Base-by-base conservation (phyloP, 2,329 filamentous ascomycete genomes). In the Cladosporium sp. region DNA sequence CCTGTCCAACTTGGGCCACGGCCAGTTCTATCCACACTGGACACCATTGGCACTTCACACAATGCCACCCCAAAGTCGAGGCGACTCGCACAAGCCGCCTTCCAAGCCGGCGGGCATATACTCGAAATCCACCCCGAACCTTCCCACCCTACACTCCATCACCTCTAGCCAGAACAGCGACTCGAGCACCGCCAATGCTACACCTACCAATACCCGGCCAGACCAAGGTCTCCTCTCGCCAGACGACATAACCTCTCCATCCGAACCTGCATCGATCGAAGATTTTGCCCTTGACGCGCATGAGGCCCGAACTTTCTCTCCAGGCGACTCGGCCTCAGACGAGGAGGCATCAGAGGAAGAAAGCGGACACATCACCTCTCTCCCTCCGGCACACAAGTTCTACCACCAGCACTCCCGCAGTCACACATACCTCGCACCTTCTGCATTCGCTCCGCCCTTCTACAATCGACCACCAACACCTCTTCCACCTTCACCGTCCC, bases 381-480 rank as follows among this genome's bases (percentile, higher is more conserved):
- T 50, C 0, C 48, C 48, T 38, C 35, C 35, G 10, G 35, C 35
- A 31, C 74, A 69, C 31, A 68, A 74, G 32, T 71, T 69, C 56
- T 72, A 71, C 54, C 71, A 70, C 62, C 46, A 49, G 43, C 65
- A 63, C 56, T 75, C 70, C 3, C 69, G 70, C 42, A 74, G 72
- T 18, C 69, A 76, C 45, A 72, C 68, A n/a, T 70, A 75, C 35
- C 69, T 77, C 2, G 65, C 66, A 1, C 70, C 67, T 11, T 61
- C 61, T 9, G 62, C 67, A 58, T 87, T 85, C 68, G 81, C 79
- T 9, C 93, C 93, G 22, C 93, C 93, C 13, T 97, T 97, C 76
- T 98, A 98, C 76, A 95, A 95, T 59, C 84, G 92, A 3, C 93
- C 93, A n/a, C 93, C 93, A 0, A 96, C 90, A 2, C 92, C 93